Base-by-base conservation (phyloP, 306 rosid species). In the Pterocarpus macrocarpus region DNA sequence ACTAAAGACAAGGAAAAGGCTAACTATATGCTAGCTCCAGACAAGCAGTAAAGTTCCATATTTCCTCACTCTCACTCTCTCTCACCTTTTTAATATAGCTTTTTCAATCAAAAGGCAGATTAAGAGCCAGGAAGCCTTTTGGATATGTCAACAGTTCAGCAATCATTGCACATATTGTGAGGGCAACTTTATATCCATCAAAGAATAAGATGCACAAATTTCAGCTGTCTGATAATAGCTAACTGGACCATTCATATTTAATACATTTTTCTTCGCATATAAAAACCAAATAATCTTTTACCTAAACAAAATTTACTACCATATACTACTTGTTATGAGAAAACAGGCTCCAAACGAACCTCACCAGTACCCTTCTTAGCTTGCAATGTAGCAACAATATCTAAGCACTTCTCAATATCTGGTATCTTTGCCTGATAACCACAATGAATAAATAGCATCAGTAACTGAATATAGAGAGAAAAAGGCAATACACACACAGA, bases 311-410 rank as follows among this genome's bases (percentile, higher is more conserved):
- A 7, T 41, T n/a, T 66, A 50, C 73, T 41, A 69, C 41, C 53
- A 55, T 17, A 49, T 68, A 8, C 15, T 16, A 22, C 14, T 43
- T 68, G 45, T 35, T 53, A 61, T 55, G 75, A 1, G 5, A 87
- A 80, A 78, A 28, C 17, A 58, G 15, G 49, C 69, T 35, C 72
- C 76, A 81, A 49, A 95, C 98, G 85, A 90, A 95, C 99, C 99
- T 93, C 97, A 88, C 98, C 97, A 33, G 99, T 84, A 72, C 90
- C 96, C 94, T 93, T 91, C 94, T 92, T 91, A 86, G 94, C 93
- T 82, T 90, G 91, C 84, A 91, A 87, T 34, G 94, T 83, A 58
- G 94, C 93, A 83, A 93, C 95, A 68, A 93, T 86, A 6, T 91
- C 98, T 81, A 91, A 85, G 88, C 98, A 95, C 87, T 96, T 96